Base-by-base conservation (phyloP, 1,284 basidiomycete genomes). In the Cystobasidium slooffiae region DNA sequence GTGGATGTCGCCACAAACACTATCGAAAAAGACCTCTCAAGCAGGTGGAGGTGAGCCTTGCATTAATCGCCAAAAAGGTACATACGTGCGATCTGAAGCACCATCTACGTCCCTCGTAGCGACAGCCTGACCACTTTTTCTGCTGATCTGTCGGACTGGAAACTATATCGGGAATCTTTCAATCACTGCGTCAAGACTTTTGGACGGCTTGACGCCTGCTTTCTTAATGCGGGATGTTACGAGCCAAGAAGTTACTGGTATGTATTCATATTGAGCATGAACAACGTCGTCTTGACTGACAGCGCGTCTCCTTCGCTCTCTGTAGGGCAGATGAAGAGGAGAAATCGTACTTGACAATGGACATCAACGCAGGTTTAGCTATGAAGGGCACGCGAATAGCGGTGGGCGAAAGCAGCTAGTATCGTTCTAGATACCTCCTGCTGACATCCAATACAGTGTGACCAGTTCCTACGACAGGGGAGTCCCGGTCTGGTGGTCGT, bases 321-420 rank as follows among this genome's bases (percentile, higher is more conserved):
- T 20, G 31, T 41, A 63, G 61, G 61, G 61, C 61, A 16, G 61
- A 63, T 20, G 44, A 63, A 49, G 61, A 63, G 22, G 61, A 63
- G 9, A 22, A 63, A 14, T 63, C 61, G n/a, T 63, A 63, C 44
- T 46, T 24, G 44, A 63, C 61, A 18, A 22, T 63, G 46, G 44
- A 63, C 31, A 63, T 63, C 20, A 63, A 63, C 24, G 61, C 61
- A n/a, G 61, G 61, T 49, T 41, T 63, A 31, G 61, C 61, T 1
- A 63, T 63, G 61, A 63, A 63, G 43, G 61, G 61, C 61, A 63
- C 61, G 20, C 61, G 61, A 6, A 47, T 63, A 37, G 61, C 61
- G 16, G 61, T 63, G 24, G 24, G 53, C 22, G 16, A 3, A 55
- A 18, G 24, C 24, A 49, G 22, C 20, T 16, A 39, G 18, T 59